Percentiles rank a stretch among this genome's conserved stretches.
These are phyloP conservation scores for Globisporangium paddicum DNA, from an alignment of 352 stramenopile genomes.

Conservation along the genomic window DNA sequence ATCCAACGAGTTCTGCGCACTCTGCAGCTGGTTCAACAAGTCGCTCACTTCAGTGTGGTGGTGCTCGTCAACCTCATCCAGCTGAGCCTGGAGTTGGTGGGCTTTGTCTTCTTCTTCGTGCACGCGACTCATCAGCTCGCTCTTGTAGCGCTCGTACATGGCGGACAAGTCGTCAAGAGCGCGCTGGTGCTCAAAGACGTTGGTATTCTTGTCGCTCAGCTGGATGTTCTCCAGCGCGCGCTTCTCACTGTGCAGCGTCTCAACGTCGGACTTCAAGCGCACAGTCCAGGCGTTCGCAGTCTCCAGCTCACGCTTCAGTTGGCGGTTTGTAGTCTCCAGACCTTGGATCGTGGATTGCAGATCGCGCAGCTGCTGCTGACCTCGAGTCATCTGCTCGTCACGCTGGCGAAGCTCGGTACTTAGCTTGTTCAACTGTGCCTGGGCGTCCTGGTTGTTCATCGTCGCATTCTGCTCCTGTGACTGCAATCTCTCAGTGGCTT, in stretches of 20 bases:
- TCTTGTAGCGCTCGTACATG: constrained; percentile 36
- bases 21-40: constrained; percentile 26
- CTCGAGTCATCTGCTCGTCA: constrained; percentile 44
- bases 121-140: constrained; percentile 33
- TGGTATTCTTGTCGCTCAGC: constrained; percentile 12
- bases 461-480: constrained; percentile 37
- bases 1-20: constrained; percentile 15
- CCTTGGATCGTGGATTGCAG: constrained; percentile 24
- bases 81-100: constrained; percentile 28
- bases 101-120: constrained; percentile 39
- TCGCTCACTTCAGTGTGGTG: constrained; percentile 18
- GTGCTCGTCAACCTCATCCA: constrained; percentile 26
- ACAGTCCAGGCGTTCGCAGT: constrained; percentile 25
- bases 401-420: constrained; percentile 31
- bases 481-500: constrained; percentile 44
- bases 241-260: constrained; percentile 37
- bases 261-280: constrained; percentile 27
- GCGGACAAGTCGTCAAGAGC: constrained; percentile 25
- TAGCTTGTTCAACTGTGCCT: constrained; percentile 34
- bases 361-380: constrained; percentile 29
- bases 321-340: constrained; percentile 29
- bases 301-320: constrained; percentile 31
- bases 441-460: constrained; percentile 38
- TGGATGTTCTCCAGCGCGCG: constrained; percentile 25
- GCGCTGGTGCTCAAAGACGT: constrained; percentile 17